Conservation (phyloP, 495 filamentous ascomycete genomes). For the Bathelium albidoporum region DNA sequence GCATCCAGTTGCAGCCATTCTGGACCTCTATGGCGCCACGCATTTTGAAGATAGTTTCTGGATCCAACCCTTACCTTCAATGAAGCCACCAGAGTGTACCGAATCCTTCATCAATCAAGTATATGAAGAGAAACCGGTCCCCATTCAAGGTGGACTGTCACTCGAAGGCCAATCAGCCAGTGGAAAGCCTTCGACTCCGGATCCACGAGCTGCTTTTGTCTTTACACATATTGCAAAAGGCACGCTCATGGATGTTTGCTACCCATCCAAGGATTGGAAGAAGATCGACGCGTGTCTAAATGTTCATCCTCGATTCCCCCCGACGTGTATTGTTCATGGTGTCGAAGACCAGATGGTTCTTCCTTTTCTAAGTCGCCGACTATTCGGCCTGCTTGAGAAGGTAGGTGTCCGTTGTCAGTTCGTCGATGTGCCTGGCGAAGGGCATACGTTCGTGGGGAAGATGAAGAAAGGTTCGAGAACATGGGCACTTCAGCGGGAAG, state of each 20-base stretch:
- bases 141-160: constrained; percentile 5
- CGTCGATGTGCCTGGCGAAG: constrained; percentile 5
- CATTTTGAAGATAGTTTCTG: constrained; percentile 3
- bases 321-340: constrained; percentile 7
- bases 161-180: constrained; percentile 1
- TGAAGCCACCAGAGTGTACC: constrained; percentile 6
- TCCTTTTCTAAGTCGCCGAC: background rate
- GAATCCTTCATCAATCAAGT: constrained; percentile 4
- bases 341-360: constrained; percentile 2
- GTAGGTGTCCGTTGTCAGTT: background rate
- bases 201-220: background rate
- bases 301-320: background rate
- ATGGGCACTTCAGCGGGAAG: constrained; percentile 6
- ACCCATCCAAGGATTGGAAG: constrained; percentile 6
- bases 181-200: background rate
- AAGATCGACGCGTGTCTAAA: constrained; percentile 8
- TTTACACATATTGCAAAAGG: constrained; percentile 4
- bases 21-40: constrained; percentile 8
- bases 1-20: constrained; percentile 1
- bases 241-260: constrained; percentile 6
- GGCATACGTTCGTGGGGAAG: constrained; percentile 4
- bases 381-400: background rate
- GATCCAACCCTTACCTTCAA: background rate
- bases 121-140: constrained; percentile 2
- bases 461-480: constrained; percentile 4